Conservation (phyloP, 1,139 yeast genomes). For the Yamadazyma dushanensis region DNA sequence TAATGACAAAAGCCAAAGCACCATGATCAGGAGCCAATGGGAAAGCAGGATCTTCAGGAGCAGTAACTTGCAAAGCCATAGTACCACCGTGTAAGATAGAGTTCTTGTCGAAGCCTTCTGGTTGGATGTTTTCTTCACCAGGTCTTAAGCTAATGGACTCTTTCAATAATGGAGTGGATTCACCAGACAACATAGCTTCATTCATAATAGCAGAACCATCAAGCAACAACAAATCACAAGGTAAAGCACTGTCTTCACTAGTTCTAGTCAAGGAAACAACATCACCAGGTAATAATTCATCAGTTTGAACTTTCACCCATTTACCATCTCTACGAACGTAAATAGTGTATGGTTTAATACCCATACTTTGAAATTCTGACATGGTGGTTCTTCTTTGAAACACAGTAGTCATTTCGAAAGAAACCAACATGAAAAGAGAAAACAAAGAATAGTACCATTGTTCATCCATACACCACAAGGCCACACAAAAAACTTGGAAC, state of each 20-base stretch:
- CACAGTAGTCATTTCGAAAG: constrained; percentile 93
- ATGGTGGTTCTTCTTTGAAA: constrained; percentile 93
- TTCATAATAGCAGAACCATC: constrained; percentile 92
- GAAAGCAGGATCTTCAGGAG: constrained; percentile 52
- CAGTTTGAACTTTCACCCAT: constrained; percentile 74
- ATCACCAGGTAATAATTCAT: constrained; percentile 88
- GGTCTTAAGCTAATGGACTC: constrained; percentile 90
- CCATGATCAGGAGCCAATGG: constrained; percentile 84
- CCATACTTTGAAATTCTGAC: constrained; percentile 96
- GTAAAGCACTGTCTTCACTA: constrained; percentile 86
- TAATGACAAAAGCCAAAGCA: constrained; percentile 85
- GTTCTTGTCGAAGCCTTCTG: constrained; percentile 86
- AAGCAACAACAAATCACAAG: constrained; percentile 88
- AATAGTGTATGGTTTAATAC: constrained; percentile 85
- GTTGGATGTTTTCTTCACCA: constrained; percentile 59
- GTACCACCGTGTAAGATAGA: constrained; percentile 96
- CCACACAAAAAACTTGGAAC: constrained; percentile 93
- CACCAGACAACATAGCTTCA: constrained; percentile 98
- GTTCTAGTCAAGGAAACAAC: constrained; percentile 86
- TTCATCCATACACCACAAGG: constrained; percentile 95
- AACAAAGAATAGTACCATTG: constrained; percentile 95
- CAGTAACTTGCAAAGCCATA: constrained; percentile 86
- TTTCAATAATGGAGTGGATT: constrained; percentile 92
- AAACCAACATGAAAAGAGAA: constrained; percentile 86
- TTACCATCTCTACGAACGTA: constrained; percentile 67